Evolutionary conservation across 129 eudicot species (phyloP), one percentile per base, ranked within the genome.

Genomic region (Glebionis coronaria): DNA sequence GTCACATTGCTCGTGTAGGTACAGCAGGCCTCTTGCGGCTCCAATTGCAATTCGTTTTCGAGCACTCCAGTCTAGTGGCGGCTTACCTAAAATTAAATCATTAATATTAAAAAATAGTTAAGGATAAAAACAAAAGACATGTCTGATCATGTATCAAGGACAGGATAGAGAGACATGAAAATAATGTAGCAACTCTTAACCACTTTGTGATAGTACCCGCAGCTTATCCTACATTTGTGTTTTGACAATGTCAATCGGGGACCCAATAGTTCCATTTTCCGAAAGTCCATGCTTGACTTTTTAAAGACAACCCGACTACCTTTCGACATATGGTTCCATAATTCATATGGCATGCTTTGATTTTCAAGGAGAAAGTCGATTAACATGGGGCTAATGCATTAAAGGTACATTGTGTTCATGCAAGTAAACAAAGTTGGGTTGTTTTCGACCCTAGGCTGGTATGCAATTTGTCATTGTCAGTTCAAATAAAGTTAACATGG

Each of bases 1-100:
- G 82, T 92, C 98, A 67, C 98, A 92, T 75, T 92, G 98, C 70
- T 92, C 98, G 61, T 92, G 98, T 28, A 92, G 79, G 74, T 92
- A 92, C 35, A 92, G 72, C 14, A 92, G 71, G 12, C 96, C 98
- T 53, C 98, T 72, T 56, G 98, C 96, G 42, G 96, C 91, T 53
- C 98, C 98, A 1, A 92, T 83, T 13, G 98, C 96, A 4, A 92
- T 86, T 79, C 84, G 74, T 78, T 92, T 92, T 44, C 98, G 84
- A 1, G 96, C 85, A 31, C 78, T 88, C 98, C 96, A 93, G 63
- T 88, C 98, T 40, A 93, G 78, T 25, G 95, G 66, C 27, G 96
- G 95, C 61, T 86, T 93, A 44, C 87, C 98, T 92, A 74, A 38
- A 38, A 65, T 57, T 64, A 21, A 62, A 52, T 12, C 14, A 75